Evolutionary conservation across 192 early-diverging fungal species (phyloP).

Genomic region (Mortierella alpina): DNA sequence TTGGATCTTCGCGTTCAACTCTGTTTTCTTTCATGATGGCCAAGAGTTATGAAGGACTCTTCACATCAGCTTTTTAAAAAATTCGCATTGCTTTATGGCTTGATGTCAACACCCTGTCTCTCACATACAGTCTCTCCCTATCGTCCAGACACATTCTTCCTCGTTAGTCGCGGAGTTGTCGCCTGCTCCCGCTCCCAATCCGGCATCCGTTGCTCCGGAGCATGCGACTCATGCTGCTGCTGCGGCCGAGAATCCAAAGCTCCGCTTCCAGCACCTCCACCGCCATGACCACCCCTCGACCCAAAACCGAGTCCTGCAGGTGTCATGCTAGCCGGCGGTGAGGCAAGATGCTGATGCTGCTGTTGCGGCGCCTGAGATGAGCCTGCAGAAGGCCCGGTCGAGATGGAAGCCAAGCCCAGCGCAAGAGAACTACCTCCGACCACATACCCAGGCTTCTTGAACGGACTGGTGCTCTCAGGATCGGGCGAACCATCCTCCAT

Average conservation of each 20-base stretch:
- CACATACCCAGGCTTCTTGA: conserved; percentile 46
- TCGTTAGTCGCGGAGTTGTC: background rate
- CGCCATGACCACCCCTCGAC: background rate
- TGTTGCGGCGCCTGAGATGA: conserved; percentile 4
- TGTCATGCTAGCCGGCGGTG: too few species aligned
- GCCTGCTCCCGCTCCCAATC: background rate
- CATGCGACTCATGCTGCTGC: background rate
- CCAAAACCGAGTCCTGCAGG: background rate
- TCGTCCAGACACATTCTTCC: background rate
- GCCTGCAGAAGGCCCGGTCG: conserved; percentile 1
- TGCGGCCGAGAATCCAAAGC: background rate
- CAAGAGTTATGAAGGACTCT: too few species aligned
- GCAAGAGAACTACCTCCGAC: conserved; percentile 47
- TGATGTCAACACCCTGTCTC: too few species aligned
- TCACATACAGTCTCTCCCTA: background rate
- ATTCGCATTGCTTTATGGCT: too few species aligned
- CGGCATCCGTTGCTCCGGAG: too few species aligned
- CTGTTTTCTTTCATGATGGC: too few species aligned
- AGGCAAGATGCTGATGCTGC: background rate
- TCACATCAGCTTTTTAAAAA: too few species aligned
- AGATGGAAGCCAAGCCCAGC: conserved; percentile 41
- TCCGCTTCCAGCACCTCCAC: background rate
- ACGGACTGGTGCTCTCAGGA: conserved; percentile 10
- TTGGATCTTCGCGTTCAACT: too few species aligned
- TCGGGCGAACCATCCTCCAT: background rate